Percentiles rank a stretch among this genome's conserved stretches.
phyloP scores from a whole-genome alignment of 345 rosid species.

The Citrus reticulata region DNA sequence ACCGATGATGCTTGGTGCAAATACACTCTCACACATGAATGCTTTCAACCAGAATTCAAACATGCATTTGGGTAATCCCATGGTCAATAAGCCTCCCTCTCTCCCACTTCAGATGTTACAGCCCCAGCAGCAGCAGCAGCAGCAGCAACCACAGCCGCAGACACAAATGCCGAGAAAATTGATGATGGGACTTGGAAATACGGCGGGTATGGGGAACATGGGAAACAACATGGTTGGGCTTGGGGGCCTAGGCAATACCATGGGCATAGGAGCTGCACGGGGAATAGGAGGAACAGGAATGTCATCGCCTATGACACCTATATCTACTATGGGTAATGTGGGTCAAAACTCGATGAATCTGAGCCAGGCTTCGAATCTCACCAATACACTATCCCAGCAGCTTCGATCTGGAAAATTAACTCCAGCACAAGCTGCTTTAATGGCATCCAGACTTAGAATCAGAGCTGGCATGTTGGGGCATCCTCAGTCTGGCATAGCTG shows the following conservation, averaged over 20 bases:
- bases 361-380: slow-evolving; percentile 43
- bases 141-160: slow-evolving; percentile 38
- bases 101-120: slow-evolving; percentile 71
- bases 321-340: slow-evolving; percentile 53
- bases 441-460: slow-evolving; percentile 36
- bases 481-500: slow-evolving; percentile 62
- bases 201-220: slow-evolving; percentile 61
- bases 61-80: slow-evolving; percentile 70
- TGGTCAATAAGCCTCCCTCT: slow-evolving; percentile 60
- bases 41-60: slow-evolving; percentile 62
- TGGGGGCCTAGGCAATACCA: slow-evolving; percentile 53
- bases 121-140: slow-evolving; percentile 55
- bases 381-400: slow-evolving; percentile 57
- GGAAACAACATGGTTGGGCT: slow-evolving; percentile 56
- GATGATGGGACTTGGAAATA: slow-evolving; percentile 68
- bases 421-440: slow-evolving; percentile 26
- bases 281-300: slow-evolving; percentile 70
- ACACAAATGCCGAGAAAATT: slow-evolving; percentile 57
- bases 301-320: slow-evolving; percentile 65
- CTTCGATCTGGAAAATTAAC: slow-evolving; percentile 44
- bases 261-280: slow-evolving; percentile 64
- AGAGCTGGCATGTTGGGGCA: slow-evolving; percentile 37
- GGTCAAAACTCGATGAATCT: slow-evolving; percentile 65
- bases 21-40: slow-evolving; percentile 56
- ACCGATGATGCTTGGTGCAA: slow-evolving; percentile 53